Base-by-base conservation (phyloP, 495 filamentous ascomycete genomes). In the Bacidia rubella region DNA sequence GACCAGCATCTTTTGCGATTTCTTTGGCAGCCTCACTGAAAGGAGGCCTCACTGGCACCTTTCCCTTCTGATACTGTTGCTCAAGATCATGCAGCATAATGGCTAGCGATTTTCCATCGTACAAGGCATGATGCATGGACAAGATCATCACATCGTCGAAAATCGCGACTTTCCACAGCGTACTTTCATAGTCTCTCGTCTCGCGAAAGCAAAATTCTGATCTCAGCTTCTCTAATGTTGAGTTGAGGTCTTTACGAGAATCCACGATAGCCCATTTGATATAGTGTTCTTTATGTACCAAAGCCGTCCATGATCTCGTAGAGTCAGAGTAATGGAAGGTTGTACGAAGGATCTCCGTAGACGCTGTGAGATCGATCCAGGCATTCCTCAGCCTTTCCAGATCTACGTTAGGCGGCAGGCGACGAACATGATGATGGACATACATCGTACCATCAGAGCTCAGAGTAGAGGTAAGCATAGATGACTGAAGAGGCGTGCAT, bases 71-170 rank as follows among this genome's bases (percentile, higher is more conserved):
- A 35, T 49, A 60, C 12, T 51, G 11, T 10, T 3, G 22, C 11
- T 27, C 15, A 7, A 60, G 47, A 45, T 85, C 82, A 0, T 74
- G 58, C 10, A 87, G 67, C 0, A 90, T 66, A 3, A 72, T 59
- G 35, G 71, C 68, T 24, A 88, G 75, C 0, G 85, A 83, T n/a
- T 76, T 70, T 2, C 82, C 86, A 65, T 90, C 86, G 59, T 90
- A 90, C 0, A 89, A 65, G 15, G 82, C 82, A 61, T 90, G 86
- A 62, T 89, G 86, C 57, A 86, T 82, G 0, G 74, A 79, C 17
- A 88, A 59, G 15, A 74, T 66, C 3, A 78, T 53, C 10, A 38
- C 35, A 52, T 40, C 44, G 2, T 55, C 43, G 47, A 27, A 10
- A 35, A 54, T 4, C 35, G 38, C 15, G 29, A 52, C 4, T 24